These are phyloP conservation scores for Parachlorella kessleri DNA, from an alignment of 139 green algal species.

Conservation along the genomic window DNA sequence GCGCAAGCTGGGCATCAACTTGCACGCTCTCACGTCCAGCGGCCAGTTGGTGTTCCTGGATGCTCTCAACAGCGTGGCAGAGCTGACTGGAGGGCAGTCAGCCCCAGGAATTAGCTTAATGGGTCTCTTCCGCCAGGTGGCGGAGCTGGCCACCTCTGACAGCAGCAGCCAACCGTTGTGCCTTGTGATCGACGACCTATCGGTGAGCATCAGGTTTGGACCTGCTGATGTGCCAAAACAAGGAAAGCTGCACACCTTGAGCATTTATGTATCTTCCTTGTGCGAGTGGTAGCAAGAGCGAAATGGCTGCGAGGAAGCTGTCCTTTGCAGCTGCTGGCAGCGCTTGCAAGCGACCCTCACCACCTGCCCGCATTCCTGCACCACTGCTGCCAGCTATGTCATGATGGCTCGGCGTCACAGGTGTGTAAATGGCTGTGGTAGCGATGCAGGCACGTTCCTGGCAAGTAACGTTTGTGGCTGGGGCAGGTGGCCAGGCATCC, in stretches of 20 bases:
- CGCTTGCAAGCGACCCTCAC: no score
- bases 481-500: no score
- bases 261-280: background rate
- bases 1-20: slow-evolving; percentile 12
- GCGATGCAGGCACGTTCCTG: background rate
- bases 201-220: background rate
- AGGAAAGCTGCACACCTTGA: background rate
- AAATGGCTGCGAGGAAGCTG: no score
- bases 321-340: no score
- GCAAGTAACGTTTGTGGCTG: no score
- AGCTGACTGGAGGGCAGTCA: background rate
- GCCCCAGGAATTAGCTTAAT: background rate
- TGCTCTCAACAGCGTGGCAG: background rate
- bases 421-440: no score
- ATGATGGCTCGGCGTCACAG: no score
- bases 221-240: background rate
- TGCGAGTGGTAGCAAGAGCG: background rate
- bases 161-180: background rate
- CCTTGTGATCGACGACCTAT: slow-evolving; percentile 11
- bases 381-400: no score
- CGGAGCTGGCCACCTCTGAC: background rate
- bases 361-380: no score
- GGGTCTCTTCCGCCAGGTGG: background rate
- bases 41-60: background rate
- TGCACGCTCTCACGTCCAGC: background rate